Base-by-base conservation (phyloP, 2,329 filamentous ascomycete species). In the Neocucurbitaria cava region DNA sequence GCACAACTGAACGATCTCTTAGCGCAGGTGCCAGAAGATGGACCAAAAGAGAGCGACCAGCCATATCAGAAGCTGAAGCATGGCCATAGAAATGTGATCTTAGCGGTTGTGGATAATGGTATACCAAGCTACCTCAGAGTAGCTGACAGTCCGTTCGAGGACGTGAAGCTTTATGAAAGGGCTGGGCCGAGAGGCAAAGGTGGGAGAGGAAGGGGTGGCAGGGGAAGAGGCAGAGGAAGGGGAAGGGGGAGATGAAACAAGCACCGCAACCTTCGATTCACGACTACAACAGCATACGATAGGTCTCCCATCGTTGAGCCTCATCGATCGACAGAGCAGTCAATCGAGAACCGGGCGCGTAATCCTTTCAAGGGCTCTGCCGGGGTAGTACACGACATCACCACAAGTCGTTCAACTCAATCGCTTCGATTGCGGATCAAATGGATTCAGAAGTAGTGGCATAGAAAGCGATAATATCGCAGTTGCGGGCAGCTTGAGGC, bases 101-200 rank as follows among this genome's bases (percentile, higher is more conserved):
- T 99, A 21, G 95, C 93, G 0, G 85, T 98, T 2, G 92, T 97
- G 30, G 95, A 98, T 72, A 85, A 92, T 59, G 95, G 95, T 0
- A 83, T 98, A 20, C 89, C 93, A 41, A 98, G 94, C 73, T 98
- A 94, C 72, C 81, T 97, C 68, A 82, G 90, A 21, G 83, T 97
- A 54, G 87, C 85, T 1, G 92, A 98, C 78, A 87, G 87, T 10
- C 88, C 88, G 0, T 97, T 97, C 76, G 88, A 73, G 1, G 66
- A 70, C 58, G 92, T 96, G 75, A 86, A 78, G 73, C 69, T 96
- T 33, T 92, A 87, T 66, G 85, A 88, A 68, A 71, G 68, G 55
- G 39, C 50, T 3, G 56, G 61, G 68, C 61, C 62, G 57, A 40
- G 73, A 50, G 66, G 75, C 35, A 66, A 76, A 72, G 60, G 81